These are phyloP conservation scores for Scedosporium apiospermum DNA, from an alignment of 2,329 filamentous ascomycete genomes.

Conservation along the genomic window DNA sequence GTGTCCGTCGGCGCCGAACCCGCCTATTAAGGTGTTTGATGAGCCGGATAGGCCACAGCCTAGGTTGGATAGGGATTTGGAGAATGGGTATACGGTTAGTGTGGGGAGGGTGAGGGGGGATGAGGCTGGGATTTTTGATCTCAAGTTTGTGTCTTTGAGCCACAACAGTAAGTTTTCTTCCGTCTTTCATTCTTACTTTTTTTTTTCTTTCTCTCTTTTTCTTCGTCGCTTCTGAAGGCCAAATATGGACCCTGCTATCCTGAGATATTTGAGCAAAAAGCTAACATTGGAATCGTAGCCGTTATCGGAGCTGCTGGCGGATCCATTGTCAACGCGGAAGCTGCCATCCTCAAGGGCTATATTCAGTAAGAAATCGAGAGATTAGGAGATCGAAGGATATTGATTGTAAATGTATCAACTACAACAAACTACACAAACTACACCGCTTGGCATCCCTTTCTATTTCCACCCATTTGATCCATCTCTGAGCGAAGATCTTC, in stretches of 20 bases:
- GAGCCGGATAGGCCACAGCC: slow-evolving; percentile 87
- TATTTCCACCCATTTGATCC: no score
- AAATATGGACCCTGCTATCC: neutral
- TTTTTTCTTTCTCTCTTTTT: neutral
- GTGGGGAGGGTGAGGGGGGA: slow-evolving; percentile 83
- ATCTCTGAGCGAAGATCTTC: no score
- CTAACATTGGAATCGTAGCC: slow-evolving; percentile 42
- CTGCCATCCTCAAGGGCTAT: slow-evolving; percentile 81
- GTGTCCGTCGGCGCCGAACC: slow-evolving; percentile 75
- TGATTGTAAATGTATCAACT: neutral
- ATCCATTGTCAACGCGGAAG: slow-evolving; percentile 89
- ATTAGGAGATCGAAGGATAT: neutral
- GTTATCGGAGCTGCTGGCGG: slow-evolving; percentile 95
- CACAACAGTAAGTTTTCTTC: slow-evolving; percentile 52
- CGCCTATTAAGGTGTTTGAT: slow-evolving; percentile 81
- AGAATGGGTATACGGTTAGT: slow-evolving; percentile 80
- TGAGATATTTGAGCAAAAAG: slow-evolving; percentile 1
- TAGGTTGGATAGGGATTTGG: slow-evolving; percentile 75
- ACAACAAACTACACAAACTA: no score
- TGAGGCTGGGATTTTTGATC: slow-evolving; percentile 80
- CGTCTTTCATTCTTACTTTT: neutral
- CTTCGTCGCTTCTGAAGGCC: neutral
- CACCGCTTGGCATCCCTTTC: no score
- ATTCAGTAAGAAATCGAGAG: neutral
- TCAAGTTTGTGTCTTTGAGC: slow-evolving; percentile 89